phyloP scores from a whole-genome alignment of 495 filamentous ascomycete species.

The Xylaria castorea region DNA sequence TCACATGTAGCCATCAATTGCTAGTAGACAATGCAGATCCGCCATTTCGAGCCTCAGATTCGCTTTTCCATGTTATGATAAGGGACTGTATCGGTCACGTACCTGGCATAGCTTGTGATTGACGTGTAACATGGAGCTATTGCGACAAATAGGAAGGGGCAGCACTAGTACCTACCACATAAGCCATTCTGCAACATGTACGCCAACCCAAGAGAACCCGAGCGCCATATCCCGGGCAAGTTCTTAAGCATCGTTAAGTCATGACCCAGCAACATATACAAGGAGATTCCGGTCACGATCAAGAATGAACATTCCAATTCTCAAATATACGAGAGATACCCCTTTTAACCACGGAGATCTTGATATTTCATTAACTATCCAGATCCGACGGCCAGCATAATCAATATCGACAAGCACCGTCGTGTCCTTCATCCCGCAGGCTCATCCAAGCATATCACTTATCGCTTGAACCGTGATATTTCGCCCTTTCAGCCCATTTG shows the following conservation, averaged over 20 bases:
- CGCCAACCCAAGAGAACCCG: not conserved
- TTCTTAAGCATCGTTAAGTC: not conserved
- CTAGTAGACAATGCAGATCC: conserved; percentile 3
- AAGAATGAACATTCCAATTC: not conserved
- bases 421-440: not conserved
- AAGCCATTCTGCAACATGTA: too few species aligned
- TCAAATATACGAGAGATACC: not conserved
- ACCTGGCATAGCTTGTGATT: not conserved
- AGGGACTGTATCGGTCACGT: not conserved
- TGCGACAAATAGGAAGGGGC: not conserved
- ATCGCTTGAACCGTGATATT: not conserved
- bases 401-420: not conserved
- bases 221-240: not conserved
- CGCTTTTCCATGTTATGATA: not conserved
- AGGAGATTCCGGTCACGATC: not conserved
- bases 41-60: not conserved
- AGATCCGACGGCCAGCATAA: not conserved
- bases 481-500: not conserved
- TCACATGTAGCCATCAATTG: not conserved
- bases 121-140: not conserved
- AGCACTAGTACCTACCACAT: not conserved
- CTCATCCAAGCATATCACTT: not conserved
- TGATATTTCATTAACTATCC: not conserved
- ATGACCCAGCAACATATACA: not conserved
- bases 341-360: not conserved